A percentile compares a stretch with the other conserved stretches of the same genome.
phyloP scores from a whole-genome alignment of 164 flowering plant species.

The Sedum album region DNA sequence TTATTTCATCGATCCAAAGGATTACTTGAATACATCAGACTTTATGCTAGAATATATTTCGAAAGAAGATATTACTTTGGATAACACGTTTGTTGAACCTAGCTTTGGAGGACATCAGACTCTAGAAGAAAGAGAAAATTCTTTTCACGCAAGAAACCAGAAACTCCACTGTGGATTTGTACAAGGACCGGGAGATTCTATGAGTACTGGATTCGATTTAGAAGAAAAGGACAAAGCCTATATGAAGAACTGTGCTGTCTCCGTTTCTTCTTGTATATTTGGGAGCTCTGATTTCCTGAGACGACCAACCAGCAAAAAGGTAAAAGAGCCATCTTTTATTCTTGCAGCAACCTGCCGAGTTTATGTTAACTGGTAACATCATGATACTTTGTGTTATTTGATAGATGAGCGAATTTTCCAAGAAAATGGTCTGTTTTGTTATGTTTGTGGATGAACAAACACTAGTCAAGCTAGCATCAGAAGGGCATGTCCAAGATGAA shows the following conservation, averaged over 20 bases:
- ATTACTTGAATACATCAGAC: constrained; percentile 35
- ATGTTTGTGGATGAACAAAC: constrained; percentile 93
- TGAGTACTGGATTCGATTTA: constrained; percentile 75
- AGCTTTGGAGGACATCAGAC: constrained; percentile 95
- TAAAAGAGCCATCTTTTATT: constrained; percentile 16
- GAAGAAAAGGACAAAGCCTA: constrained; percentile 48
- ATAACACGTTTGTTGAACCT: constrained; percentile 22
- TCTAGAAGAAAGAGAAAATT: constrained; percentile 70
- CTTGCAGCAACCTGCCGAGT: background rate
- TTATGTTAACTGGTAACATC: background rate
- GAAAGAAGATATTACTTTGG: constrained; percentile 33
- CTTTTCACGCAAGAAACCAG: constrained; percentile 67
- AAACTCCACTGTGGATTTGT: constrained; percentile 92
- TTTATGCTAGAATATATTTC: constrained; percentile 52
- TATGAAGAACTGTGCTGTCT: constrained; percentile 64
- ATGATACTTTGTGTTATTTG: constrained; percentile 9
- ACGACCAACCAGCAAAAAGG: constrained; percentile 70
- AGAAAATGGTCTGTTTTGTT: constrained; percentile 82
- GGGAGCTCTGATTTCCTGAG: constrained; percentile 90
- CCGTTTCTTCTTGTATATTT: constrained; percentile 92
- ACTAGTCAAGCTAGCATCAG: constrained; percentile 43
- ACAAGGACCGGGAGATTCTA: constrained; percentile 45
- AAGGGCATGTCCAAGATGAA: constrained; percentile 61
- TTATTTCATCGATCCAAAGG: constrained; percentile 49
- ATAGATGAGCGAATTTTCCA: constrained; percentile 84